Conservation (phyloP, 2,329 filamentous ascomycete genomes). For the Capronia epimyces region DNA sequence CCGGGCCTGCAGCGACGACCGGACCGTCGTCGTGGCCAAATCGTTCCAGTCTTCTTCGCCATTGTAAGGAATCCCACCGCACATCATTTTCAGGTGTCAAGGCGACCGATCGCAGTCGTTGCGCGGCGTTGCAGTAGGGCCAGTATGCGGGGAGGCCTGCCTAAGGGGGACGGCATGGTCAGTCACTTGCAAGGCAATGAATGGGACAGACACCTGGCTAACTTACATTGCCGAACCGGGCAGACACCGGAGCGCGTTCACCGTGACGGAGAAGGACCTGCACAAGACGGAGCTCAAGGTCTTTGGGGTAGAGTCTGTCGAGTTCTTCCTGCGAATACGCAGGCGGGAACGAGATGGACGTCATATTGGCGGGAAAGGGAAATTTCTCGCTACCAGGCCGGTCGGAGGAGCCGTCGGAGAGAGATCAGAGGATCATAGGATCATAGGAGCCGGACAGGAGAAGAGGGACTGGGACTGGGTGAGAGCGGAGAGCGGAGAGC, state of each 20-base stretch:
- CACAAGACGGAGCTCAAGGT: conserved; percentile 78
- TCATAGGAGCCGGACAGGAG: background rate
- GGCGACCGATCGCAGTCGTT: conserved; percentile 61
- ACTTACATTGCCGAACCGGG: conserved; percentile 74
- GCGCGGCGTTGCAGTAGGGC: conserved; percentile 82
- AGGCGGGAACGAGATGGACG: conserved; percentile 65
- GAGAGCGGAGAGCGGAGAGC: background rate
- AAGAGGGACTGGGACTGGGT: background rate
- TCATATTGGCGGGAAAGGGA: conserved; percentile 65
- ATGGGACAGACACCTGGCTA: no score
- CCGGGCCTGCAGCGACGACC: conserved; percentile 61
- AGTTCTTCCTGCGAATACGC: conserved; percentile 81
- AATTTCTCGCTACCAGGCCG: conserved; percentile 1
- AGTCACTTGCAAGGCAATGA: background rate
- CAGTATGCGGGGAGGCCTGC: conserved; percentile 57
- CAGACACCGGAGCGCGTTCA: conserved; percentile 75
- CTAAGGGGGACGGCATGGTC: conserved; percentile 33
- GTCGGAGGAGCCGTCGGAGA: background rate
- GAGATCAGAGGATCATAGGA: conserved; percentile 8
- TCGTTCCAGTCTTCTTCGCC: conserved; percentile 71
- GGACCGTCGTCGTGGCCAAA: conserved; percentile 69
- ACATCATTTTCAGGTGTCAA: conserved; percentile 49
- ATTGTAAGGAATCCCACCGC: conserved; percentile 56
- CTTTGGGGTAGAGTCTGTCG: conserved; percentile 69
- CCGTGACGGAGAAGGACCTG: conserved; percentile 61